phyloP scores from a whole-genome alignment of 116 monocot species.

The Zostera marina region DNA sequence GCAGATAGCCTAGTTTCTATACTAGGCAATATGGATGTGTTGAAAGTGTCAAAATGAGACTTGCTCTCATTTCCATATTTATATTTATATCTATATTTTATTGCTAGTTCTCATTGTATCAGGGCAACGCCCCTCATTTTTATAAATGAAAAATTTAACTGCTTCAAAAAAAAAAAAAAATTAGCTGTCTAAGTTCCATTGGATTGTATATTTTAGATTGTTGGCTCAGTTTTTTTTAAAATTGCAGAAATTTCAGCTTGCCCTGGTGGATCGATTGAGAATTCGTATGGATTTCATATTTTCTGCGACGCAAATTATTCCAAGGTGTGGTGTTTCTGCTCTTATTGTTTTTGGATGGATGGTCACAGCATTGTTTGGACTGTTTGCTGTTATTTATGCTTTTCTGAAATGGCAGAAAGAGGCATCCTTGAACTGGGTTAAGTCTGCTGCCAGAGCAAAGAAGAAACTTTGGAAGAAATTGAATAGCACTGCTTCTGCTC shows the following conservation, averaged over 20 bases:
- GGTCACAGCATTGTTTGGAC: constrained; percentile 47
- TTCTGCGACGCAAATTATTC: constrained; percentile 10
- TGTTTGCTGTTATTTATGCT: constrained; percentile 40
- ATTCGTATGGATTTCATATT: constrained; percentile 22
- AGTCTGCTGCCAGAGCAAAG: constrained; percentile 72
- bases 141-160: too few species aligned
- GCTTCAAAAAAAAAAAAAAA: too few species aligned
- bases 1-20: too few species aligned
- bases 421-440: constrained; percentile 62
- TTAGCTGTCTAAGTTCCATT: too few species aligned
- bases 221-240: too few species aligned
- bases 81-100: too few species aligned
- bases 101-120: too few species aligned
- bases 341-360: constrained; percentile 38
- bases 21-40: too few species aligned
- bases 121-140: too few species aligned
- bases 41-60: too few species aligned
- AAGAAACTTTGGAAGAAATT: constrained; percentile 44
- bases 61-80: too few species aligned
- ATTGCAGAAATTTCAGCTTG: not conserved
- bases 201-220: too few species aligned
- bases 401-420: constrained; percentile 60
- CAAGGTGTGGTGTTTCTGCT: constrained; percentile 17
- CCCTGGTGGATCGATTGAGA: not conserved
- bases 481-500: constrained; percentile 45